Evolutionary conservation across 371 early-diverging fungal genomes (phyloP), one percentile per base, ranked within the genome.

Genomic region (Parasitella parasitica): DNA sequence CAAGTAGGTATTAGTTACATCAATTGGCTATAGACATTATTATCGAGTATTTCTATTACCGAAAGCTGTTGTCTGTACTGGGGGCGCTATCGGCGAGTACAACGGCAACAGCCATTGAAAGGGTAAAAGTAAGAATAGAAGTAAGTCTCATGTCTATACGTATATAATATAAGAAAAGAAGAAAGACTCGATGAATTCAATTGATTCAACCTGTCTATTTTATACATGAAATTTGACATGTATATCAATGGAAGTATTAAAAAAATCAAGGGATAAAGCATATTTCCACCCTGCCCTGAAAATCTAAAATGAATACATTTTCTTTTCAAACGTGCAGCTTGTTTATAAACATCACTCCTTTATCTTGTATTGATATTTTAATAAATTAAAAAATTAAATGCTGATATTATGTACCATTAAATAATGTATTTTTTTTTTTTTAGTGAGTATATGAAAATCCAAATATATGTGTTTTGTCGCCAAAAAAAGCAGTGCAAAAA

Each of bases 81-180:
- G 41, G 15, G 12, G 53, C 15, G 11, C 46, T 20, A 39, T 28
- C 52, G 41, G 43, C 60, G 22, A 53, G 39, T 24, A 41, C 53
- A 41, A 32, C 52, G 52, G 64, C 35, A 52, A 46, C n/a, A 38
- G 53, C 41, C 30, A 52, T 52, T 27, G 58, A 52, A 16, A 58
- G 24, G 24, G 58, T 52, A 7, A 63, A 57, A 13, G 52, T 53
- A 8, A 58, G 13, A 18, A 58, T 16, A 7, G 41, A 41, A 46
- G 36, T 27, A 24, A 51, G 39, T 28, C 52, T 63, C 64, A 63
- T 61, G 22, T 35, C 28, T 53, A 34, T 37, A 37, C 18, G 13
- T 20, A 18, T 4, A 56, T 49, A 13, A 30, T 34, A 34, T 16
- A 48, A 24, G 50, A 24, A 35, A 36, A 32, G 37, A 52, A 18